Conservation (phyloP, 78 protist genomes). For the Dictyostelium firmibasis region DNA sequence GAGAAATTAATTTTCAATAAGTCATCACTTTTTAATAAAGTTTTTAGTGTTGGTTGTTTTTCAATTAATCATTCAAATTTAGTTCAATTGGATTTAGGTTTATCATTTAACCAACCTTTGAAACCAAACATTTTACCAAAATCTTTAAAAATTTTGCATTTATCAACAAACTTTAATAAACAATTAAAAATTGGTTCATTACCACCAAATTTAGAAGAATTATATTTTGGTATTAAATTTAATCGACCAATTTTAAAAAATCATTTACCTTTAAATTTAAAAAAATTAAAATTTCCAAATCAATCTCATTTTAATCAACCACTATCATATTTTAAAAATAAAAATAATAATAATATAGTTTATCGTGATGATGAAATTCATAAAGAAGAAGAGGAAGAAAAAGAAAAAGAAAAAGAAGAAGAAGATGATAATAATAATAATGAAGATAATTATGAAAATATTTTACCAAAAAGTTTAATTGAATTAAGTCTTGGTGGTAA, state of each 20-base stretch:
- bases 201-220: not conserved
- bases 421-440: too few species aligned
- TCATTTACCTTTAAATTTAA: not conserved
- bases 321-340: not conserved
- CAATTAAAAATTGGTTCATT: not conserved
- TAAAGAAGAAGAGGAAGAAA: not conserved
- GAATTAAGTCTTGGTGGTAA: not conserved
- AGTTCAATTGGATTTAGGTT: not conserved
- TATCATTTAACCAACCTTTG: not conserved
- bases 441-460: not conserved
- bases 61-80: not conserved
- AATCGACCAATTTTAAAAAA: not conserved
- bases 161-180: not conserved
- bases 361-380: too few species aligned
- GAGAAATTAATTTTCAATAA: not conserved
- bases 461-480: not conserved
- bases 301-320: not conserved
- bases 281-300: not conserved
- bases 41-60: not conserved
- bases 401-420: not conserved
- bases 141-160: not conserved
- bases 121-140: not conserved
- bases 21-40: not conserved
- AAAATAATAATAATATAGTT: too few species aligned
- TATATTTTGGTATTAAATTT: not conserved